Percentiles rank a stretch among this genome's conserved stretches.
These are phyloP conservation scores for Adansonia rubrostipa DNA, from an alignment of 441 rosid genomes.

Conservation along the genomic window DNA sequence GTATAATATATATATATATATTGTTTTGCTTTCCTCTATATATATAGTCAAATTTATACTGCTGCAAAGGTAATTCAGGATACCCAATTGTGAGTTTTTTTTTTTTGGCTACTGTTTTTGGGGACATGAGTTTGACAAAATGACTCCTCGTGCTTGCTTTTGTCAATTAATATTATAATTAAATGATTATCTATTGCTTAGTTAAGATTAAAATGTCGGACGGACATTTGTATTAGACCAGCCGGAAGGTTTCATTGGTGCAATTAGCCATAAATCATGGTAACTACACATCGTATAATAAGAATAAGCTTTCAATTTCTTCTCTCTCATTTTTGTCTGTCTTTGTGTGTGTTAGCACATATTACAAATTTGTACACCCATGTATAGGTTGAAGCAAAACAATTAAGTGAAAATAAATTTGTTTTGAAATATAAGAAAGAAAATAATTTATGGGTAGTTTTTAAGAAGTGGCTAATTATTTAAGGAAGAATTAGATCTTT, in stretches of 20 bases:
- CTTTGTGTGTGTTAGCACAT: too few relatives aligned
- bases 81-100: background rate
- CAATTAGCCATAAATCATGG: too few relatives aligned
- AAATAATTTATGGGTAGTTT: too few relatives aligned
- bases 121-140: background rate
- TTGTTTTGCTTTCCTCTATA: background rate
- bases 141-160: slow-evolving; percentile 8
- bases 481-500: too few relatives aligned
- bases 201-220: background rate
- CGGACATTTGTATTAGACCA: background rate
- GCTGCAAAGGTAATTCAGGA: background rate
- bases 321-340: too few relatives aligned
- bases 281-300: too few relatives aligned
- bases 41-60: slow-evolving; percentile 3
- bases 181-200: background rate
- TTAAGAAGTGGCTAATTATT: too few relatives aligned
- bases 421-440: too few relatives aligned
- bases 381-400: background rate
- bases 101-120: background rate
- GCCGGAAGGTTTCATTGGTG: too few relatives aligned
- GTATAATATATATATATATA: too few relatives aligned
- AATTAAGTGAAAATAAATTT: background rate
- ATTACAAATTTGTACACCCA: too few relatives aligned
- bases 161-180: background rate
- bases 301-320: too few relatives aligned